Conservation (phyloP, 371 early-diverging fungal species). For the Haplosporangium sp. region DNA sequence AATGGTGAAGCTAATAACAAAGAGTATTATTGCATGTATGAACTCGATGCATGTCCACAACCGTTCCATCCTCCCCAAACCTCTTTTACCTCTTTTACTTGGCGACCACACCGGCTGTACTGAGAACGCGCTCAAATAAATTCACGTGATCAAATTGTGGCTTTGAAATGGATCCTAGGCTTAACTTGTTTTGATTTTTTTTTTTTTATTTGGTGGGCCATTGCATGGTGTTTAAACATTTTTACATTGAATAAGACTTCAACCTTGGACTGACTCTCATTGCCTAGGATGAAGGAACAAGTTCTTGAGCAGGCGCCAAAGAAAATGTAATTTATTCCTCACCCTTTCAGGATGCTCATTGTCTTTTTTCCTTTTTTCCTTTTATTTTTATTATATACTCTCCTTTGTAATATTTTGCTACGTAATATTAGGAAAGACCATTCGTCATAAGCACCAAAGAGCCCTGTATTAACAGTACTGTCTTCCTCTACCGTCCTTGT, state of each 20-base stretch:
- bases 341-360: too few relatives aligned
- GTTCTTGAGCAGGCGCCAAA: constrained; percentile 82
- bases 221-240: background rate
- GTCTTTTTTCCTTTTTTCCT: background rate
- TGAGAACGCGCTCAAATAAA: background rate
- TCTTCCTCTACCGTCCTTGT: constrained; percentile 9
- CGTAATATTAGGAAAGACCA: too few relatives aligned
- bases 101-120: constrained; percentile 41
- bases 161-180: constrained; percentile 5
- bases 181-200: constrained; percentile 16
- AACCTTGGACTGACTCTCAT: constrained; percentile 16
- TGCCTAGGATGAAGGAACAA: constrained; percentile 79
- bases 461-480: background rate
- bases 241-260: constrained; percentile 14
- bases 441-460: too few relatives aligned
- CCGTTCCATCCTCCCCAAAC: background rate
- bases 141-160: constrained; percentile 10
- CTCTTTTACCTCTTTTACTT: constrained; percentile 25
- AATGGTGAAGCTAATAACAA: background rate
- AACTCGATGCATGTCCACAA: background rate
- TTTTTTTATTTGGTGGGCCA: background rate
- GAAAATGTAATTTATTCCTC: constrained; percentile 71
- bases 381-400: background rate
- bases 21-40: background rate
- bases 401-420: too few relatives aligned